Base-by-base conservation (phyloP, 1,284 basidiomycete genomes). In the Psilocybe mexicana region DNA sequence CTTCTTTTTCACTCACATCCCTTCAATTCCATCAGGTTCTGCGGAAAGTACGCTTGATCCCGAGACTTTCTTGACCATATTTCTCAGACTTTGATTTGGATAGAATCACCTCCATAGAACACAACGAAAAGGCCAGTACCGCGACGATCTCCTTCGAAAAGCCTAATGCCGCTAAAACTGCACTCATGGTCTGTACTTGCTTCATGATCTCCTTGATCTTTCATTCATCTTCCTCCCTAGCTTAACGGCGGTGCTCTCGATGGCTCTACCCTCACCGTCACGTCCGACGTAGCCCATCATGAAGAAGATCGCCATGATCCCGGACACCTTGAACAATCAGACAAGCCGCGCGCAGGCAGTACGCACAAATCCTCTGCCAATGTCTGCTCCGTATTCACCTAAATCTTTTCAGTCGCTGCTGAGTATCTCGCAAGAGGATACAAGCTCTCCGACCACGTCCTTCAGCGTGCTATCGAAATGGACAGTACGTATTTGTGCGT, bases 401-500 rank as follows among this genome's bases (percentile, higher is more conserved):
- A 43, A 8, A 54, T 23, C 28, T 5, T 36, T 42, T 45, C 69
- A 79, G 92, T 96, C 67, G 90, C 89, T 23, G 94, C 94, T 40
- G 94, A 96, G 72, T 94, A 95, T 74, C 84, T 98, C 38, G 90
- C 92, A 0, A 86, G 84, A 69, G 95, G 95, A 2, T 97, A 97
- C 76, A 70, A 71, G 47, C 81, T 97, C 42, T 87, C 88, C 24
- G 94, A 97, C 70, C 71, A 82, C 57, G 83, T 94, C 62, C 79
- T 97, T 48, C 81, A 90, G 65, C 86, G 87, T 61, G 93, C 94
- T 25, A 97, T 98, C 68, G 92, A 94, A 59, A 78, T 94, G 52
- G 94, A 96, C 75, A 76, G 90, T 92, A 65, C 65, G 87, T 42
- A 42, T 23, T 45, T 38, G 23, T 33, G 35, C 33, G 4, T 11